Base-by-base conservation (phyloP, 768 basidiomycete species). In the Calocera cornea region DNA sequence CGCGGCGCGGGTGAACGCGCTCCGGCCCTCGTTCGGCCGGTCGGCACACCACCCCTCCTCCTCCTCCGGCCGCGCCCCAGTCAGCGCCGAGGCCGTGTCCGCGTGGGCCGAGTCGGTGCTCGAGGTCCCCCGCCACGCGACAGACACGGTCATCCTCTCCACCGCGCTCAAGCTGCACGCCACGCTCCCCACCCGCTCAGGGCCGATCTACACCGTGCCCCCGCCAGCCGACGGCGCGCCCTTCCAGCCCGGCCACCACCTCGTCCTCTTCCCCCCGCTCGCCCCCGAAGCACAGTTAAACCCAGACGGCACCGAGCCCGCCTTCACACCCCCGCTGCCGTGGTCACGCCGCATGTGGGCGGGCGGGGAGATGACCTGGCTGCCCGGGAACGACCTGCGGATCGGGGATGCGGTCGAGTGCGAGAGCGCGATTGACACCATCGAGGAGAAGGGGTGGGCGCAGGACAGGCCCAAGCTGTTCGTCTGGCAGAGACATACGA, bases 321-420 rank as follows among this genome's bases (percentile, higher is more conserved):
- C 86, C 63, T 85, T 88, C 65, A 85, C 85, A 70, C 87, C 89
- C 1, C 89, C 89, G 0, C 78, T 81, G 64, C 88, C 88, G 1
- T 90, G 88, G 76, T 83, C 84, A 31, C 80, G 86, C 67, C 79
- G 89, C n/a, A 91, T 90, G 89, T 91, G 89, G 88, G 88, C 87
- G 1, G 82, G 86, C 24, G 89, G 89, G 1, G 81, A 76, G 71
- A 85, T 90, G 74, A 77, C 76, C 31, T 91, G 68, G 49, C 22
- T 50, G 24, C 54, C 76, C 2, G 11, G 22, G 3, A 41, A 68
- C 38, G 81, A 82, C 0, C 74, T 91, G 68, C 70, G 79, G 47
- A 78, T 86, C 34, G 89, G 88, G 12, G 78, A 81, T 54, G 79
- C 72, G 54, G 85, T 84, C 0, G 78, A 64, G 1, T 83, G 85